phyloP scores from a whole-genome alignment of 441 rosid genomes.

The Iberis amara region DNA sequence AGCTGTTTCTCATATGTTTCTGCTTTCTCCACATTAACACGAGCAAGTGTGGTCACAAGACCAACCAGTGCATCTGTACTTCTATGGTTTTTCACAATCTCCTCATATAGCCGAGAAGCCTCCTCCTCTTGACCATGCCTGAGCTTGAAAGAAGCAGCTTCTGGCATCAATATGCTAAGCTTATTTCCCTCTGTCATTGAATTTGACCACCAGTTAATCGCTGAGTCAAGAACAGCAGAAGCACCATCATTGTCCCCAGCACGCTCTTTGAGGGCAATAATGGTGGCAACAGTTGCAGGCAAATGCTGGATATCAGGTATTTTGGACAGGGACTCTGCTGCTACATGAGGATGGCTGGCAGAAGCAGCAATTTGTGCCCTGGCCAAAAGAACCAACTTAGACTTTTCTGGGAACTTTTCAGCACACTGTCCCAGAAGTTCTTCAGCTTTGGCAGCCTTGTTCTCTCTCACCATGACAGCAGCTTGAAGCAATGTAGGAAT shows the following conservation, averaged over 20 bases:
- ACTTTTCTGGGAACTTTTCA: conserved; percentile 62
- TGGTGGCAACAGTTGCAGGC: conserved; percentile 88
- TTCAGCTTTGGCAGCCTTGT: conserved; percentile 78
- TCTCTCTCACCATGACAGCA: conserved; percentile 74
- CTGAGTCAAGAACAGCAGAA: conserved; percentile 57
- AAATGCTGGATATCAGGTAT: conserved; percentile 73
- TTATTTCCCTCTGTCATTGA: conserved; percentile 77
- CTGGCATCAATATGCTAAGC: conserved; percentile 63
- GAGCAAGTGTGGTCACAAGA: conserved; percentile 74
- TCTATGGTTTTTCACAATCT: conserved; percentile 63
- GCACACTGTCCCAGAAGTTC: conserved; percentile 64
- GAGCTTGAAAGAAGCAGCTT: conserved; percentile 91
- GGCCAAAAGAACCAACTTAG: conserved; percentile 61
- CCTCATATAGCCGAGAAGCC: conserved; percentile 72
- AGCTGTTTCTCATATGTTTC: conserved; percentile 73
- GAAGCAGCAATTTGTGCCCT: conserved; percentile 89
- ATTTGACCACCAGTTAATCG: conserved; percentile 81
- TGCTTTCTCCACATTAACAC: conserved; percentile 71
- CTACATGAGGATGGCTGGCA: conserved; percentile 68
- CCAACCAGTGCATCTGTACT: conserved; percentile 75
- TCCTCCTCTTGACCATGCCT: conserved; percentile 78
- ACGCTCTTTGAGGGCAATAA: conserved; percentile 80
- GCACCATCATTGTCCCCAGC: conserved; percentile 85
- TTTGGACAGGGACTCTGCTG: conserved; percentile 72
- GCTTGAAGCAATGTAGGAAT: conserved; percentile 75